Percentiles rank a stretch among this genome's conserved stretches.
Evolutionary conservation across 2,329 filamentous ascomycete genomes (phyloP).

Genomic region (Aspergillaceae sp.): DNA sequence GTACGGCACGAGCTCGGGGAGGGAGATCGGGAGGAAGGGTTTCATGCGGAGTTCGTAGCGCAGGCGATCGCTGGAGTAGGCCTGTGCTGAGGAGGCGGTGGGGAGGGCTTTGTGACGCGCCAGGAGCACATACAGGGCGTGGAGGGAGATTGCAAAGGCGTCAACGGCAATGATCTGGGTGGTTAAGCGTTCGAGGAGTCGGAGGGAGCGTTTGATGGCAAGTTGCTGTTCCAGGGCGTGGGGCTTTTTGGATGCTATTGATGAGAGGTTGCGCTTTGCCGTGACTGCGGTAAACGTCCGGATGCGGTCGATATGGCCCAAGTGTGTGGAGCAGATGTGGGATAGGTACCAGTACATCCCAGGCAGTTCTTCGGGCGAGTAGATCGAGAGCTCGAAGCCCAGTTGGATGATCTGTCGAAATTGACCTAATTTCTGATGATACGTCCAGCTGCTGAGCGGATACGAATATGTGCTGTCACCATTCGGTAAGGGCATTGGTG

Average conservation of each 20-base stretch:
- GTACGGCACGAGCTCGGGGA: conserved; percentile 59
- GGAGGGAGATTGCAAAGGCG: conserved; percentile 44
- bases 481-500: conserved; percentile 47
- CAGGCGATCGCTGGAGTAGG: conserved; percentile 59
- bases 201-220: conserved; percentile 32
- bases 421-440: conserved; percentile 78
- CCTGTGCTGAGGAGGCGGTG: conserved; percentile 41
- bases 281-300: conserved; percentile 50
- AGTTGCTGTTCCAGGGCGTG: conserved; percentile 18
- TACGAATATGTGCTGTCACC: conserved; percentile 55
- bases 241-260: conserved; percentile 8
- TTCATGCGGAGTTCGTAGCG: conserved; percentile 82
- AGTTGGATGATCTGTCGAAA: conserved; percentile 84
- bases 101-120: conserved; percentile 46
- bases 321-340: conserved; percentile 59
- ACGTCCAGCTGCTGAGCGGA: conserved; percentile 79
- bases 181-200: conserved; percentile 52
- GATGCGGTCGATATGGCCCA: conserved; percentile 65
- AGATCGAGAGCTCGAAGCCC: conserved; percentile 88
- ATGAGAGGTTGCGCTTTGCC: conserved; percentile 17
- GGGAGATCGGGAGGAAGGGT: conserved; percentile 61
- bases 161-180: conserved; percentile 57
- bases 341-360: conserved; percentile 90
- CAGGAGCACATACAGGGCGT: conserved; percentile 58
- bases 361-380: conserved; percentile 73